Evolutionary conservation across 1,284 basidiomycete species (phyloP).

Genomic region (Tausonia pullulans): DNA sequence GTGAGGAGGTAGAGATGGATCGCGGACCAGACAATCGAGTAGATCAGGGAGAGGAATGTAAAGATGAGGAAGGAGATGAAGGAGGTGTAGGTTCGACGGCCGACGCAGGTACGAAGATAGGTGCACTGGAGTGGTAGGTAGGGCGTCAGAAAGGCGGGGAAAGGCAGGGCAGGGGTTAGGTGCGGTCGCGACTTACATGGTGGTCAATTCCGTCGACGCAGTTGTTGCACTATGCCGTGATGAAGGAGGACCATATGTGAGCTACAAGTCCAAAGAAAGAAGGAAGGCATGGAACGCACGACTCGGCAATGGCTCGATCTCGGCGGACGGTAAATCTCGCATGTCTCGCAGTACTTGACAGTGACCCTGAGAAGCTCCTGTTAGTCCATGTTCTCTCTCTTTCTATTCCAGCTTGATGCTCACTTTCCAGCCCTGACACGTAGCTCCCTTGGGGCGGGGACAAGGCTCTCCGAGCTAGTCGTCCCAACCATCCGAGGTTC

Average conservation of each 20-base stretch:
- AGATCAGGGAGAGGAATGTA: slow-evolving; percentile 54
- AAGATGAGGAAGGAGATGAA: slow-evolving; percentile 70
- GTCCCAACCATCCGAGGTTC: slow-evolving; percentile 58
- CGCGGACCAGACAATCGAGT: slow-evolving; percentile 69
- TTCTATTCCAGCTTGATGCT: no score
- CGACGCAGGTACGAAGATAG: slow-evolving; percentile 89
- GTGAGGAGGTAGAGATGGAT: slow-evolving; percentile 64
- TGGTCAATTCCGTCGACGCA: slow-evolving; percentile 62
- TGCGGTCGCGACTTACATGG: slow-evolving; percentile 21
- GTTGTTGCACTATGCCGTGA: slow-evolving; percentile 66
- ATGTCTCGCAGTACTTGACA: slow-evolving; percentile 83
- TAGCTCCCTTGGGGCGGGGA: slow-evolving; percentile 67
- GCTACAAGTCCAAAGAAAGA: slow-evolving; percentile 14
- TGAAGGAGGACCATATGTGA: neutral
- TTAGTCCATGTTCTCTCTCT: no score
- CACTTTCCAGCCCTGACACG: slow-evolving; percentile 64
- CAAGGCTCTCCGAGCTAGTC: slow-evolving; percentile 45
- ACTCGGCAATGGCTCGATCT: slow-evolving; percentile 85
- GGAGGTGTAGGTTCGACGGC: slow-evolving; percentile 77
- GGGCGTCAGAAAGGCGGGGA: neutral
- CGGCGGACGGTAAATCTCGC: slow-evolving; percentile 77
- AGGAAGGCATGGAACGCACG: slow-evolving; percentile 40
- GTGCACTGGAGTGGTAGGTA: slow-evolving; percentile 76
- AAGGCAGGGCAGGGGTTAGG: neutral
- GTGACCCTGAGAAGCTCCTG: slow-evolving; percentile 58